A percentile compares a stretch with the other conserved stretches of the same genome.
These are phyloP conservation scores for Dryas integrifolia DNA, from an alignment of 331 rosid genomes.

Conservation along the genomic window DNA sequence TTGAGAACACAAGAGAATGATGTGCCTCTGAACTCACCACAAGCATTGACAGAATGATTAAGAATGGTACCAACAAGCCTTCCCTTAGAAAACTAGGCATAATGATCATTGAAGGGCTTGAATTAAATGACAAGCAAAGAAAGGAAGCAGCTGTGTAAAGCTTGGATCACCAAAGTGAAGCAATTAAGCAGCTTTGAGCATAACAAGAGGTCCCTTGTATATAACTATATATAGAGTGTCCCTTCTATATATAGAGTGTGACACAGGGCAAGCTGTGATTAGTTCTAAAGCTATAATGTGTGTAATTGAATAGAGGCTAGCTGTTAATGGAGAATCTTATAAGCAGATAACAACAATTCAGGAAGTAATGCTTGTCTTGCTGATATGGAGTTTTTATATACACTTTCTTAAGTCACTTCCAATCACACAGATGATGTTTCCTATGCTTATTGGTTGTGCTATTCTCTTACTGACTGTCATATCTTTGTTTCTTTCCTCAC, in stretches of 20 bases:
- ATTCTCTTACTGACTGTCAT: background rate
- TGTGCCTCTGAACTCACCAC: slow-evolving; percentile 13
- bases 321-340: slow-evolving; percentile 33
- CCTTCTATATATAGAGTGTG: no score
- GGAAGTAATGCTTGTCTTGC: background rate
- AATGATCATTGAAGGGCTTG: background rate
- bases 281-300: background rate
- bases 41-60: slow-evolving; percentile 1
- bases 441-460: background rate
- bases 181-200: slow-evolving; percentile 1
- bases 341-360: slow-evolving; percentile 21
- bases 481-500: background rate
- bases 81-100: slow-evolving; percentile 9
- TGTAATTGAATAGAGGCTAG: background rate
- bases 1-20: slow-evolving; percentile 6
- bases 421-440: background rate
- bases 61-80: slow-evolving; percentile 1
- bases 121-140: background rate
- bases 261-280: background rate
- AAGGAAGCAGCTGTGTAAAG: background rate
- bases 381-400: background rate
- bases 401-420: background rate
- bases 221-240: background rate
- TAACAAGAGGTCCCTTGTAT: background rate
- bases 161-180: background rate